Base-by-base conservation (phyloP, 257 asterid species). In the Solanum ossicruentum region DNA sequence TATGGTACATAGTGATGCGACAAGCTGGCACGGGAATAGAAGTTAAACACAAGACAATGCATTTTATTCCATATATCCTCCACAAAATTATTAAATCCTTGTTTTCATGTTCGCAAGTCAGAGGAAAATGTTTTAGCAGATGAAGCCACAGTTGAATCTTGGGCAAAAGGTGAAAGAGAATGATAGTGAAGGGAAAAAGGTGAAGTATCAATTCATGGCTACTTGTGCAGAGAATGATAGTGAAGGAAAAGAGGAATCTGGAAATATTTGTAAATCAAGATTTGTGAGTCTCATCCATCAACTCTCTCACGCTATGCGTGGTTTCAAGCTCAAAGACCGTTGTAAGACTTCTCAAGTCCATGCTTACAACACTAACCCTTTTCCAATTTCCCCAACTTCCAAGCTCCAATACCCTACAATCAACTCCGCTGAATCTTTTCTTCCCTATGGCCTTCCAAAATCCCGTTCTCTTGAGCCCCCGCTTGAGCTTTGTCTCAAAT, bases 241-340 rank as follows among this genome's bases (percentile, higher is more conserved):
- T 73, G 90, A 90, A 85, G 58, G 54, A 75, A 85, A 85, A 43
- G 87, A 86, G 72, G 86, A 47, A 63, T 81, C 57, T 67, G 10
- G 78, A 15, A 39, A 51, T 60, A 66, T 36, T 49, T 18, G 17
- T 51, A 71, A 79, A 88, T 90, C 94, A 78, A 89, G 91, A 92
- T 88, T 90, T 71, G 89, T 85, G 41, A 91, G 86, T 92, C 90
- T 92, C 47, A 86, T 90, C 85, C 80, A 84, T 57, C 80, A 83
- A 36, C 23, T 86, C 4, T 87, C 90, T 75, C 69, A 84, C 69
- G 81, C 88, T 67, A 89, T 88, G 90, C 89, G 88, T 56, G 61
- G 88, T 51, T 87, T 92, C 66, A 89, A 90, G 86, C 88, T 89
- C 84, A 92, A 92, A 88, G 94, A 92, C 56, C 93, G 92, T 28